phyloP scores from a whole-genome alignment of 768 basidiomycete genomes.

The Lactarius evosmus region DNA sequence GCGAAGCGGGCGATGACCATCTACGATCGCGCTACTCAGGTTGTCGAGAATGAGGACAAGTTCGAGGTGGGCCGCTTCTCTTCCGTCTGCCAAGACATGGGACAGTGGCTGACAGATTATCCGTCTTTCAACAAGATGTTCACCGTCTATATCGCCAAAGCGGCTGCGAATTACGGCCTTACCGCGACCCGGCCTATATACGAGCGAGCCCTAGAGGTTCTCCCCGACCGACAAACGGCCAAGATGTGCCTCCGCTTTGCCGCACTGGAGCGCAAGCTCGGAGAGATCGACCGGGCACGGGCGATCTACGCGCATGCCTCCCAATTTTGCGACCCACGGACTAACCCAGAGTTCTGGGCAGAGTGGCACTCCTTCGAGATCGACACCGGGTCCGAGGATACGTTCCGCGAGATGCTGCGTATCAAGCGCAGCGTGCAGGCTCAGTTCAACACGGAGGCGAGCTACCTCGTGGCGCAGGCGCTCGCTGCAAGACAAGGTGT shows the following conservation, averaged over 20 bases:
- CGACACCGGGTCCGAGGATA: constrained; percentile 98
- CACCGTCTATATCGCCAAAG: constrained; percentile 96
- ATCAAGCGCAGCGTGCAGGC: constrained; percentile 99
- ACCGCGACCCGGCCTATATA: constrained; percentile 97
- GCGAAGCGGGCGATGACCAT: constrained; percentile 96
- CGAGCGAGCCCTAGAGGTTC: constrained; percentile 87
- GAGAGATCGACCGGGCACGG: constrained; percentile 96
- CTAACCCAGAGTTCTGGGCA: constrained; percentile 88
- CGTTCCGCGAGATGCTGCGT: constrained; percentile 91
- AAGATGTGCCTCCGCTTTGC: constrained; percentile 98
- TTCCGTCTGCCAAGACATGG: not conserved
- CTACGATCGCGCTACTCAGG: constrained; percentile 87
- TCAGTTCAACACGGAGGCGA: constrained; percentile 96
- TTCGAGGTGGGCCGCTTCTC: constrained; percentile 67
- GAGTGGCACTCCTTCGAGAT: constrained; percentile 99
- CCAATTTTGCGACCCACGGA: constrained; percentile 96
- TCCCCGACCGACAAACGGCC: constrained; percentile 92
- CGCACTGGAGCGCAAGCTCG: constrained; percentile 91
- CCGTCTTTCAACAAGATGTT: constrained; percentile 64
- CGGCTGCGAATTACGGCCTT: constrained; percentile 90
- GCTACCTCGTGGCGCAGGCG: constrained; percentile 89
- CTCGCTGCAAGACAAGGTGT: constrained; percentile 63
- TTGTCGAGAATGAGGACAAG: constrained; percentile 86
- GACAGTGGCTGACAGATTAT: not conserved
- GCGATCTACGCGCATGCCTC: constrained; percentile 97